These are phyloP conservation scores for Nemania sp. DNA, from an alignment of 2,329 filamentous ascomycete genomes.

Conservation along the genomic window DNA sequence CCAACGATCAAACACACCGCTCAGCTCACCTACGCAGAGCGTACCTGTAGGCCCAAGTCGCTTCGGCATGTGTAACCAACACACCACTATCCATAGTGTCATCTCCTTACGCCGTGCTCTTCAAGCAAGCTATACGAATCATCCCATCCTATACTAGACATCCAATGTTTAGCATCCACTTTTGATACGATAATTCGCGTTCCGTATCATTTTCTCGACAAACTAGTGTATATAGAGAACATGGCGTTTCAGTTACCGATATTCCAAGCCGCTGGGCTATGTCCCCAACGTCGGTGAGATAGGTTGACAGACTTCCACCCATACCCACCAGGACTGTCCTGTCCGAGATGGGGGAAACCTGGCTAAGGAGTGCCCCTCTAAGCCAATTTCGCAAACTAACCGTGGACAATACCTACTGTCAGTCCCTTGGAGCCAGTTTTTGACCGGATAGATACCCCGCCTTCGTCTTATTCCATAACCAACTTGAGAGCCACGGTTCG, in stretches of 20 bases:
- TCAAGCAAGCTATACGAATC: background rate
- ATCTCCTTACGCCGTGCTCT: no score
- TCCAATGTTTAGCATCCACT: background rate
- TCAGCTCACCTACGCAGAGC: background rate
- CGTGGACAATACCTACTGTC: slow-evolving; percentile 8
- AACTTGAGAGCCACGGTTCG: no score
- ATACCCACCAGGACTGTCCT: no score
- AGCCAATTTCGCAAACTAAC: background rate
- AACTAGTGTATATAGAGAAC: slow-evolving; percentile 8
- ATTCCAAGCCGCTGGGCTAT: slow-evolving; percentile 7
- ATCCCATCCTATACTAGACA: slow-evolving; percentile 4
- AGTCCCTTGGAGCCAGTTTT: background rate
- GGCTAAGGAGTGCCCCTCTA: slow-evolving; percentile 1
- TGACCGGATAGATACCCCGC: slow-evolving; percentile 7
- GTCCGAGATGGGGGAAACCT: slow-evolving; percentile 4
- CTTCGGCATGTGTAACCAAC: background rate
- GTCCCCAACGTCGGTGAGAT: background rate
- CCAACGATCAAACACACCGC: background rate
- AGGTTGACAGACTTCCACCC: no score
- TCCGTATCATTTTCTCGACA: slow-evolving; percentile 4
- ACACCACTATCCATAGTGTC: no score
- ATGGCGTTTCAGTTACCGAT: slow-evolving; percentile 14
- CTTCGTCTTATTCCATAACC: background rate
- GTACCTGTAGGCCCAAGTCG: background rate
- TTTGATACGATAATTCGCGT: slow-evolving; percentile 9